These are phyloP conservation scores for Oxyria digyna DNA, from an alignment of 148 eudicot species.

Conservation along the genomic window DNA sequence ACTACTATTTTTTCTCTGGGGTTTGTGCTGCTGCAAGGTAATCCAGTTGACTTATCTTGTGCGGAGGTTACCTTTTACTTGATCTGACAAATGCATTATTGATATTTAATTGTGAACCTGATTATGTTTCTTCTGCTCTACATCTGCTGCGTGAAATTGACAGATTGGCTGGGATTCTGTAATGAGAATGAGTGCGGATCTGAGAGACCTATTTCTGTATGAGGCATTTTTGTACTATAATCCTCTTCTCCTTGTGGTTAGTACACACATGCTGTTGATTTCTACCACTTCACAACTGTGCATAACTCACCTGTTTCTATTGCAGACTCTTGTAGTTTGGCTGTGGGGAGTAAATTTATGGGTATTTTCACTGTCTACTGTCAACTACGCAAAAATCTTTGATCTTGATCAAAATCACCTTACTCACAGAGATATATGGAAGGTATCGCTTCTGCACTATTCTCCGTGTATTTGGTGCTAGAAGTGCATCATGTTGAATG, in stretches of 20 bases:
- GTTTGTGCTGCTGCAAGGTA: slow-evolving; percentile 85
- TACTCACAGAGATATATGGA: slow-evolving; percentile 86
- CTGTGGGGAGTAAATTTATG: slow-evolving; percentile 89
- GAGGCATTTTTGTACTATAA: slow-evolving; percentile 97
- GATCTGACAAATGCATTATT: neutral
- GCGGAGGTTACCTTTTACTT: neutral
- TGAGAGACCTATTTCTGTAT: slow-evolving; percentile 82
- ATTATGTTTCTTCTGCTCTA: neutral
- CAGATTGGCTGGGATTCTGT: slow-evolving; percentile 98
- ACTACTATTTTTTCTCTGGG: slow-evolving; percentile 72
- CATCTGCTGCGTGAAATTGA: slow-evolving; percentile 4
- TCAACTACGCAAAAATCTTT: slow-evolving; percentile 78
- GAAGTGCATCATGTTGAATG: neutral
- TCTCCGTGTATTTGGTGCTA: neutral
- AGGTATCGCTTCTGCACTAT: slow-evolving; percentile 29
- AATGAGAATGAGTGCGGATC: slow-evolving; percentile 92
- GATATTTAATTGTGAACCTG: slow-evolving; percentile 6
- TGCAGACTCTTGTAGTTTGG: slow-evolving; percentile 93
- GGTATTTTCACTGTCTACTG: slow-evolving; percentile 69
- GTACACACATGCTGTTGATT: slow-evolving; percentile 14
- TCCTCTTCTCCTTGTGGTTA: slow-evolving; percentile 91
- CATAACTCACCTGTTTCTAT: slow-evolving; percentile 8
- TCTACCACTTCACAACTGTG: neutral
- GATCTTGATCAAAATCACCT: slow-evolving; percentile 86
- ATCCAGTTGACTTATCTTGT: no score